These are phyloP conservation scores for Candida ponderosae DNA, from an alignment of 805 yeast species.

Conservation along the genomic window DNA sequence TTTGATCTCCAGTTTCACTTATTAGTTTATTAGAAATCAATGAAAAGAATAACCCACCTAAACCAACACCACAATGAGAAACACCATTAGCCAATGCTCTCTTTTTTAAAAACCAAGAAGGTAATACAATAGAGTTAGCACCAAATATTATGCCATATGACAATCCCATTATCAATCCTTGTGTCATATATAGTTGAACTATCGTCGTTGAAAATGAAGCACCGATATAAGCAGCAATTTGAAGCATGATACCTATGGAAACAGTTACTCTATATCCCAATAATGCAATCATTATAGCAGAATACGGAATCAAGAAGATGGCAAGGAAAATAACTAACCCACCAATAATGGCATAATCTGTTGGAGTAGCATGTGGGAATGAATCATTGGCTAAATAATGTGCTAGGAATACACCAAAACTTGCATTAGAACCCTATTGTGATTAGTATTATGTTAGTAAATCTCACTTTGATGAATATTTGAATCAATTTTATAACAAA, in stretches of 20 bases:
- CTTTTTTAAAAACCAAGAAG: slow-evolving; percentile 46
- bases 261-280: slow-evolving; percentile 35
- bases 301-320: slow-evolving; percentile 42
- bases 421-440: slow-evolving; percentile 49
- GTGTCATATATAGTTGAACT: slow-evolving; percentile 44
- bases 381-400: slow-evolving; percentile 33
- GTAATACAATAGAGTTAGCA: slow-evolving; percentile 42
- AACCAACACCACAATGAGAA: slow-evolving; percentile 42
- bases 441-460: no score
- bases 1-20: slow-evolving; percentile 30
- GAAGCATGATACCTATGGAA: slow-evolving; percentile 31
- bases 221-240: slow-evolving; percentile 38
- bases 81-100: slow-evolving; percentile 44
- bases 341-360: slow-evolving; percentile 49
- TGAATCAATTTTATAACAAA: no score
- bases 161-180: slow-evolving; percentile 43
- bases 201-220: slow-evolving; percentile 44
- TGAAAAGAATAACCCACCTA: slow-evolving; percentile 41
- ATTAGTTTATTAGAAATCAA: slow-evolving; percentile 35
- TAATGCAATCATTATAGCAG: slow-evolving; percentile 31
- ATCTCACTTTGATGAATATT: no score
- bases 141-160: slow-evolving; percentile 43
- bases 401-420: slow-evolving; percentile 46
- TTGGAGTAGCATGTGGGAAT: slow-evolving; percentile 42
- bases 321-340: slow-evolving; percentile 46